Percentiles rank a stretch among this genome's conserved stretches.
These are phyloP conservation scores for Colletotrichum echinochloae DNA, from an alignment of 2,329 filamentous ascomycete genomes.

Conservation along the genomic window DNA sequence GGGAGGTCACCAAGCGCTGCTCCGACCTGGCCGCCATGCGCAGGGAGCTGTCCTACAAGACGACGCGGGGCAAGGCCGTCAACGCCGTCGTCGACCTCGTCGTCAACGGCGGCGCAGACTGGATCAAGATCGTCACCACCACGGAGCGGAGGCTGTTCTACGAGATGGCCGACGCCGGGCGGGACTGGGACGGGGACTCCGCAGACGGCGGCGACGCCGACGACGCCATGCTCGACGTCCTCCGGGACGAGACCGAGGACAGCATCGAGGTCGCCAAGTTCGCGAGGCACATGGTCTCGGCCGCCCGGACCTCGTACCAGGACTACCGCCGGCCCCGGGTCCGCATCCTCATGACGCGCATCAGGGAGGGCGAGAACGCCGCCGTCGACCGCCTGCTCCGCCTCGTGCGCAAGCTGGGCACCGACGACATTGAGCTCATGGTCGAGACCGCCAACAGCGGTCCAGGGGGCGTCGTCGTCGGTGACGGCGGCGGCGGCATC, in stretches of 20 bases:
- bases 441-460: slow-evolving; percentile 45
- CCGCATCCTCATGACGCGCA: slow-evolving; percentile 51
- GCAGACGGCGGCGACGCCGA: slow-evolving; percentile 52
- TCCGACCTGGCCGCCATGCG: slow-evolving; percentile 33
- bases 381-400: slow-evolving; percentile 51
- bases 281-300: slow-evolving; percentile 50
- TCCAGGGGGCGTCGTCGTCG: too few relatives aligned
- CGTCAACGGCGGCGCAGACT: slow-evolving; percentile 33
- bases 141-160: slow-evolving; percentile 48
- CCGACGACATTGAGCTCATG: slow-evolving; percentile 48
- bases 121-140: slow-evolving; percentile 41
- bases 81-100: slow-evolving; percentile 39
- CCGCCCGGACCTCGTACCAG: slow-evolving; percentile 50
- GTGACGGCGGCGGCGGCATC: slow-evolving; percentile 31
- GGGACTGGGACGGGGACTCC: slow-evolving; percentile 54
- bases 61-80: neutral
- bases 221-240: slow-evolving; percentile 48
- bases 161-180: slow-evolving; percentile 56
- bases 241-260: slow-evolving; percentile 32
- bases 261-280: slow-evolving; percentile 46
- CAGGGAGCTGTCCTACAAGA: slow-evolving; percentile 31
- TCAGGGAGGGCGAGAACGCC: slow-evolving; percentile 45
- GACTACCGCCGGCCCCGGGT: slow-evolving; percentile 53
- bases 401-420: slow-evolving; percentile 46
- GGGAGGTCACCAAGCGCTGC: slow-evolving; percentile 40